Percentiles rank a stretch among this genome's conserved stretches.
Conservation (phyloP, 1,284 basidiomycete species). For the Microbotryum lychnidis-dioicae region DNA sequence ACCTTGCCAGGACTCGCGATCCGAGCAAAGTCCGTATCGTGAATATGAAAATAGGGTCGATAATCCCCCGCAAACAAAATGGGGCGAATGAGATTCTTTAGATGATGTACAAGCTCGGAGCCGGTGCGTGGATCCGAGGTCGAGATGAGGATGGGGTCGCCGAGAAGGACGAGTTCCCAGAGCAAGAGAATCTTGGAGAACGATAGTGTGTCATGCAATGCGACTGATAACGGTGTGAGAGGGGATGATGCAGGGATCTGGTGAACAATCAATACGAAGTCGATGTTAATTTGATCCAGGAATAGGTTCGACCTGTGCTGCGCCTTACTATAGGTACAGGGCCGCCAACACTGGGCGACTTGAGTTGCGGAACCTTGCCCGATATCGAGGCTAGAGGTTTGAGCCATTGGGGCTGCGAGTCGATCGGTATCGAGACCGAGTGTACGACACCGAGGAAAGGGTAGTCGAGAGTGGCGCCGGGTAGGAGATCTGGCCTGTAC, state of each 20-base stretch:
- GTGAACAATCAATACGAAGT: no score
- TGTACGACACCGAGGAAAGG: constrained; percentile 71
- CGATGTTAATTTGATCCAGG: no score
- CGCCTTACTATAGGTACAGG: no score
- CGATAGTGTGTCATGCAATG: constrained; percentile 50
- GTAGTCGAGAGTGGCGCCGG: constrained; percentile 60
- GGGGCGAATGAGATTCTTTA: constrained; percentile 78
- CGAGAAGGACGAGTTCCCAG: constrained; percentile 83
- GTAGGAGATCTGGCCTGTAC: constrained; percentile 55
- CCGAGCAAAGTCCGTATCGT: constrained; percentile 39
- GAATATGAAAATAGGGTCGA: constrained; percentile 38
- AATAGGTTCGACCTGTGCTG: no score
- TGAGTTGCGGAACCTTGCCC: no score
- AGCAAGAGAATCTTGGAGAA: constrained; percentile 57
- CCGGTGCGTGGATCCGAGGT: constrained; percentile 70
- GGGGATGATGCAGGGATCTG: constrained; percentile 73
- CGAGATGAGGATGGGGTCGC: constrained; percentile 80
- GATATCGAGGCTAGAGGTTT: background rate
- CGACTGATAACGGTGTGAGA: constrained; percentile 57
- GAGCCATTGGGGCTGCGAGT: constrained; percentile 55
- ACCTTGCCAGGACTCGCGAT: constrained; percentile 34
- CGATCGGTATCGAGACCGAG: constrained; percentile 60
- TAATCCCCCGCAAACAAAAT: constrained; percentile 35
- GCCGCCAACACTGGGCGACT: no score
- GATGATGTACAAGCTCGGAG: constrained; percentile 60